A percentile compares a stretch with the other conserved stretches of the same genome.
Evolutionary conservation across 2,329 filamentous ascomycete genomes (phyloP).

Genomic region (Cucurbitaria berberidis): DNA sequence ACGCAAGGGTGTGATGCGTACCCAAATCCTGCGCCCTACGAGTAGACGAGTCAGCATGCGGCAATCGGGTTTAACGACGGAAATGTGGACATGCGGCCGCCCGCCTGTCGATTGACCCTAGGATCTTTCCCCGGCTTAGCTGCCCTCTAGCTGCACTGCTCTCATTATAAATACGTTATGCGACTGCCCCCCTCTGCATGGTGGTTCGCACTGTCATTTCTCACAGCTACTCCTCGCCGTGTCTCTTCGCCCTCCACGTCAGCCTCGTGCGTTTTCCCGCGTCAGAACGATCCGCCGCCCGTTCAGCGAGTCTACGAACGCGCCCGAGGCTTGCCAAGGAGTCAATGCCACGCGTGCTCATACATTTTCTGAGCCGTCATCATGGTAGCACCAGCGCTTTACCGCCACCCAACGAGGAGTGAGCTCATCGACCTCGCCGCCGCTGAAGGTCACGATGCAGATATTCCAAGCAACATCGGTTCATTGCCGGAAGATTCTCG

Average conservation of each 20-base stretch:
- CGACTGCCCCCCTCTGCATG: background rate
- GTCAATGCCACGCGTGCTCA: no score
- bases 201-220: background rate
- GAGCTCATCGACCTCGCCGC: conserved; percentile 46
- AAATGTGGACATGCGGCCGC: background rate
- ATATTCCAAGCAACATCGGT: conserved; percentile 45
- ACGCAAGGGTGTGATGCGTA: background rate
- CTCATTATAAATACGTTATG: background rate
- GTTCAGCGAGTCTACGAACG: background rate
- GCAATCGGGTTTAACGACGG: background rate
- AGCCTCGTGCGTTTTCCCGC: background rate
- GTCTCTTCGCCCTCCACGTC: background rate
- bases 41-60: no score
- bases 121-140: background rate
- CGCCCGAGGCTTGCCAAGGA: no score
- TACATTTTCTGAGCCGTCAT: background rate
- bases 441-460: conserved; percentile 49
- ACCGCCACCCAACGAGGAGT: conserved; percentile 35
- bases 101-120: background rate
- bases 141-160: background rate
- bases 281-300: background rate
- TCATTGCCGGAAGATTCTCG: conserved; percentile 28
- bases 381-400: conserved; percentile 19
- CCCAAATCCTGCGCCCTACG: conserved; percentile 1
- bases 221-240: background rate